Conservation (phyloP, 345 rosid genomes). For the Clausena lansium region DNA sequence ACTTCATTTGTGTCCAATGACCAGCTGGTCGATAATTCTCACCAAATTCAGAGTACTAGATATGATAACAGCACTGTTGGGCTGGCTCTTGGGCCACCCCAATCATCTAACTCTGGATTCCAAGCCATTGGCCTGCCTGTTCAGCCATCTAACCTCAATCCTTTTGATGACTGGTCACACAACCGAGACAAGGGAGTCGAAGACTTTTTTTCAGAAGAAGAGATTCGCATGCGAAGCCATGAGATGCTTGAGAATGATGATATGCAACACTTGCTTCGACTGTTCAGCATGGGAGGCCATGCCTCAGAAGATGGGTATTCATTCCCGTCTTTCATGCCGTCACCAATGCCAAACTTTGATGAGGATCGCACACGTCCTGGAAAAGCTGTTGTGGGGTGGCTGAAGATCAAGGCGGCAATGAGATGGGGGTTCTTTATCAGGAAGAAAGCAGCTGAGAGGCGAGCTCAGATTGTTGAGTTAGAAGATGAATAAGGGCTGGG, state of each 20-base stretch:
- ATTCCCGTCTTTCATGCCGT: conserved; percentile 51
- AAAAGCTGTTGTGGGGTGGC: conserved; percentile 94
- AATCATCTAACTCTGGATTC: conserved; percentile 49
- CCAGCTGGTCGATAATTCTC: conserved; percentile 44
- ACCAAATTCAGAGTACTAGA: conserved; percentile 46
- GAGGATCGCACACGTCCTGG: conserved; percentile 79
- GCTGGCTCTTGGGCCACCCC: conserved; percentile 79
- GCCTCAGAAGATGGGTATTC: conserved; percentile 63
- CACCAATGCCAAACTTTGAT: conserved; percentile 76
- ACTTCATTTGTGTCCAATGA: conserved; percentile 40
- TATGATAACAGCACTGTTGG: conserved; percentile 42
- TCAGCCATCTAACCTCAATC: conserved; percentile 48
- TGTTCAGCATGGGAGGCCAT: conserved; percentile 86
- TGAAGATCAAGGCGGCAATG: conserved; percentile 98
- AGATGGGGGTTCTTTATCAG: conserved; percentile 97
- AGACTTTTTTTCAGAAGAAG: conserved; percentile 83
- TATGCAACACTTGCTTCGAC: conserved; percentile 84
- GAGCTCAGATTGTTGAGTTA: conserved; percentile 86
- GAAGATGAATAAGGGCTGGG: conserved; percentile 54
- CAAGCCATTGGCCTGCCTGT: conserved; percentile 40
- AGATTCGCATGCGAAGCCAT: conserved; percentile 78
- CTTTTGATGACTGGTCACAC: conserved; percentile 82
- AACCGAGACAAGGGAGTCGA: conserved; percentile 66
- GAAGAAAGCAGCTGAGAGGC: conserved; percentile 96
- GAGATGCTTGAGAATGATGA: conserved; percentile 98